These are phyloP conservation scores for Pseudopediastrum boryanum DNA, from an alignment of 139 green algal genomes.

Conservation along the genomic window DNA sequence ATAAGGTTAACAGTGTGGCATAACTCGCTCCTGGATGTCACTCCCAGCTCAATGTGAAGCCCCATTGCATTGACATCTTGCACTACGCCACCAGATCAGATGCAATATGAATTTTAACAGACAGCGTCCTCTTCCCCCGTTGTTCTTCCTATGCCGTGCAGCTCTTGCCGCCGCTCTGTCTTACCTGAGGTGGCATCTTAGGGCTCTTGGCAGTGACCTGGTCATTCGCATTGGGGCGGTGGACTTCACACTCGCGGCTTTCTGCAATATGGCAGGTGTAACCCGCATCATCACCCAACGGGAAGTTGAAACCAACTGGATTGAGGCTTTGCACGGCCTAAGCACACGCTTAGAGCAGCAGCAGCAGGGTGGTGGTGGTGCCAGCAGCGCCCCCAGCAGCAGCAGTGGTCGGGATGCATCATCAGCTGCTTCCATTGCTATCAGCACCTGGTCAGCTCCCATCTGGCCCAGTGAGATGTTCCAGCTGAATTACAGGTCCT, in stretches of 20 bases:
- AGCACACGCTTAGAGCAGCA: not conserved
- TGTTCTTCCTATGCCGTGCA: too few relatives aligned
- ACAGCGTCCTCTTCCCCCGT: too few relatives aligned
- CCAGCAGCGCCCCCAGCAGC: not conserved
- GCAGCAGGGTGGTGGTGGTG: not conserved
- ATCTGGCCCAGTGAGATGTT: slow-evolving; percentile 20
- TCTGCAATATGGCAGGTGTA: slow-evolving; percentile 50
- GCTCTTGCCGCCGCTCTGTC: slow-evolving; percentile 34
- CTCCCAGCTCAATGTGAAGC: too few relatives aligned
- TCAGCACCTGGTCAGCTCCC: not conserved
- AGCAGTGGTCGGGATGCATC: too few relatives aligned
- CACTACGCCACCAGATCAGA: too few relatives aligned
- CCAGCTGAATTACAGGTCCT: slow-evolving; percentile 26
- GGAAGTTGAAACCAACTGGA: slow-evolving; percentile 26
- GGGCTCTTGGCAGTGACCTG: slow-evolving; percentile 56
- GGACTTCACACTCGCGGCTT: slow-evolving; percentile 4
- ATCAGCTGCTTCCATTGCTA: not conserved
- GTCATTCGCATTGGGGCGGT: slow-evolving; percentile 56
- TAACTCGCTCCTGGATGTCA: too few relatives aligned
- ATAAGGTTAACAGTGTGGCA: too few relatives aligned
- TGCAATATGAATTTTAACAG: too few relatives aligned
- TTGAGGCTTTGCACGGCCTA: not conserved
- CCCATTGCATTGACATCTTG: too few relatives aligned
- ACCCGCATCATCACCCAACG: slow-evolving; percentile 41
- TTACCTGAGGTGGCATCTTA: slow-evolving; percentile 44